Base-by-base conservation (phyloP, 371 early-diverging fungal genomes). In the Mucor velutinosus region DNA sequence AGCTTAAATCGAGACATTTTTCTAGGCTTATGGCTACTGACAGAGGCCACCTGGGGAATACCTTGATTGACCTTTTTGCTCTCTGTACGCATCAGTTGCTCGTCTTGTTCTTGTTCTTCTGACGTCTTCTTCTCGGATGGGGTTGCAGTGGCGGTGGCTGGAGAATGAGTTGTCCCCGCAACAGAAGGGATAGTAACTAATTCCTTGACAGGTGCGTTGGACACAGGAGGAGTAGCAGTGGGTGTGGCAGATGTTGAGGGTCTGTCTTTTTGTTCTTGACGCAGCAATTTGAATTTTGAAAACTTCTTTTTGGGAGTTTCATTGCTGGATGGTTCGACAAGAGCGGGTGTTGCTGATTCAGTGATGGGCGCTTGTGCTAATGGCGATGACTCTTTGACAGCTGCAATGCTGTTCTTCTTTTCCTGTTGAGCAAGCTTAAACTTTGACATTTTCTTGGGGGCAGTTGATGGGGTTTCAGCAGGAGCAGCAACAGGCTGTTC, bases 1-100 rank as follows among this genome's bases (percentile, higher is more conserved):
- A 64, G 65, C 56, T 78, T 78, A 53, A 78, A 75, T 21, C 66
- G 68, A n/a, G 79, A 79, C 43, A 60, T n/a, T 43, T 76, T 74
- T 62, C 70, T 72, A 27, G 63, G 60, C 25, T 61, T 49, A 14
- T 14, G 55, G 19, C 68, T 19, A 1, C 37, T 41, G 14, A 17
- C 58, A 15, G 23, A 33, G 2, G 47, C 41, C 11, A 39, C 32
- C 51, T 32, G 39, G 19, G 60, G 12, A 30, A 29, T 23, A 27
- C 29, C 37, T 43, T 25, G 49, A 33, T 57, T 25, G 53, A 4
- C 47, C 37, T 37, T 62, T 53, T 53, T 53, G 23, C 0, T 27
- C 27, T 23, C 25, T 15, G 15, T 7, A 25, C 27, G 53, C 15
- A 23, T 15, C 23, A 53, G 12, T 4, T 53, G 29, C 23, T 53